Evolutionary conservation across 2,329 filamentous ascomycete genomes (phyloP).

Genomic region (Penicillium sclerotigenum): DNA sequence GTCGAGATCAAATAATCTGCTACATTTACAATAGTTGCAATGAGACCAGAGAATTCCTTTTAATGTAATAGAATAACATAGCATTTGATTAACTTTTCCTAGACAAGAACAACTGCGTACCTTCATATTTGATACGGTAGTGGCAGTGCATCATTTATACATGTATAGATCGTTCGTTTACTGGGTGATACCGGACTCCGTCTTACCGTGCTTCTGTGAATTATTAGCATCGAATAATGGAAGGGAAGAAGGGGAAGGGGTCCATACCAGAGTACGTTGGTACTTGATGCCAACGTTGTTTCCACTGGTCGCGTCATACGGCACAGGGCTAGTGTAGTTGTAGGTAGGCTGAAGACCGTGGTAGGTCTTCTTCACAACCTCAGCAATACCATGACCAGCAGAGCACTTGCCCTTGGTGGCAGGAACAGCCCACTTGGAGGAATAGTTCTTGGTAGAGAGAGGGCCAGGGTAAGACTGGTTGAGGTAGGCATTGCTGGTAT

Average conservation of each 20-base stretch:
- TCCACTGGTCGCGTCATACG: slow-evolving; percentile 25
- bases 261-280: slow-evolving; percentile 17
- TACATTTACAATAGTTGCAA: background rate
- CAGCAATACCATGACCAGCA: slow-evolving; percentile 36
- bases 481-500: slow-evolving; percentile 45
- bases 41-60: background rate
- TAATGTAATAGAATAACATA: background rate
- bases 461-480: slow-evolving; percentile 56
- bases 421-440: slow-evolving; percentile 31
- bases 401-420: slow-evolving; percentile 30
- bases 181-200: slow-evolving; percentile 13
- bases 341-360: slow-evolving; percentile 28
- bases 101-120: background rate
- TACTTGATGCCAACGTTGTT: slow-evolving; percentile 28
- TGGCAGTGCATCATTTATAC: background rate
- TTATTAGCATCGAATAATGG: background rate
- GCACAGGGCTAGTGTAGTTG: slow-evolving; percentile 37
- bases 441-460: slow-evolving; percentile 28
- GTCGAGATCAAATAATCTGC: background rate
- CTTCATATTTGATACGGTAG: background rate
- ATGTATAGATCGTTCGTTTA: background rate
- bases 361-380: slow-evolving; percentile 35
- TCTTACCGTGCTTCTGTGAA: slow-evolving; percentile 16
- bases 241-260: background rate
- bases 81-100: background rate